phyloP scores from a whole-genome alignment of 2,329 filamentous ascomycete genomes.

The Madurella fahalii region DNA sequence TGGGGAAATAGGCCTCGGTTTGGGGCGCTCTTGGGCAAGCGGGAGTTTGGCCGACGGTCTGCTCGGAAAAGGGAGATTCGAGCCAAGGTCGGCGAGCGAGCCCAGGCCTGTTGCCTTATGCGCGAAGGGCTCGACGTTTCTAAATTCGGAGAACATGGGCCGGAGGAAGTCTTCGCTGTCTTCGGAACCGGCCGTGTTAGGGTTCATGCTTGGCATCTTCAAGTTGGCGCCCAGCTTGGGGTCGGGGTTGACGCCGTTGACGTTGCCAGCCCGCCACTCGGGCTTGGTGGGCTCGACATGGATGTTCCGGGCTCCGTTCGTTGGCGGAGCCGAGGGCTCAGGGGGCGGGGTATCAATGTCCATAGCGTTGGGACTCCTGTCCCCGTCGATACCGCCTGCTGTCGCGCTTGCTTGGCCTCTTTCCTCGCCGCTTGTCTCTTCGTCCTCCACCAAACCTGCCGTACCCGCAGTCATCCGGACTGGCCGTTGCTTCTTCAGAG shows the following conservation, averaged over 20 bases:
- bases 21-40: conserved; percentile 29
- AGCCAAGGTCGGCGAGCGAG: conserved; percentile 53
- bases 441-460: conserved; percentile 44
- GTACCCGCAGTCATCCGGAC: conserved; percentile 47
- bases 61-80: conserved; percentile 55
- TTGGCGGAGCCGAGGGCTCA: conserved; percentile 23
- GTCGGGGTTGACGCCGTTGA: conserved; percentile 30
- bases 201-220: conserved; percentile 29
- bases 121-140: conserved; percentile 53
- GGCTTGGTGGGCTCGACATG: conserved; percentile 55
- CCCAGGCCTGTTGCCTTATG: conserved; percentile 43
- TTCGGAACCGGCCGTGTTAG: conserved; percentile 47
- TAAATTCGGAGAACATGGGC: conserved; percentile 51
- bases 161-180: conserved; percentile 50
- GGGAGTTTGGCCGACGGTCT: conserved; percentile 42
- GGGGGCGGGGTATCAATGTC: conserved; percentile 51
- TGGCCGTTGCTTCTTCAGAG: conserved; percentile 58
- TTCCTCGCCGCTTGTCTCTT: conserved; percentile 43
- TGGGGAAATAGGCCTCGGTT: conserved; percentile 41
- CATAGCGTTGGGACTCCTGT: conserved; percentile 55
- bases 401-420: conserved; percentile 22
- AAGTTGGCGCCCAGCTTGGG: conserved; percentile 20
- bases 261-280: conserved; percentile 55
- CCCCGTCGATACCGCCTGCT: conserved; percentile 34
- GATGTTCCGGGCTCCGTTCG: conserved; percentile 46